These are phyloP conservation scores for Lentinula boryana DNA, from an alignment of 768 basidiomycete species.

Conservation along the genomic window DNA sequence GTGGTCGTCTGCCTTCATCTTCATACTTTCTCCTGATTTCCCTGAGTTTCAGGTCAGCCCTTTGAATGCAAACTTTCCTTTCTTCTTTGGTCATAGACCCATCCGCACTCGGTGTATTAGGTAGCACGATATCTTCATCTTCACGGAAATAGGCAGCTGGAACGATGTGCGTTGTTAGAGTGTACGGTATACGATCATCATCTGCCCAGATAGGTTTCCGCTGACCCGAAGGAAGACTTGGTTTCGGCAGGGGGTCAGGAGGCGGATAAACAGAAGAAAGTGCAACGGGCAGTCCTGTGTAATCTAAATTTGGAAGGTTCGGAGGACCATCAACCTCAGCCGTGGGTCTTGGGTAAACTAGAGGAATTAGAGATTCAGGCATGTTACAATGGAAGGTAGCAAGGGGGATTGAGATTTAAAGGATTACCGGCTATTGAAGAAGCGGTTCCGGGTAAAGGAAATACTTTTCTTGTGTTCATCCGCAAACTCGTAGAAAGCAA, in stretches of 20 bases:
- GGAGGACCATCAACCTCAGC: not conserved
- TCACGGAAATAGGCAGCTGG: slow-evolving; percentile 44
- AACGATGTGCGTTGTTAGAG: slow-evolving; percentile 47
- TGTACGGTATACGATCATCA: slow-evolving; percentile 19
- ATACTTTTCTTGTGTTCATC: not conserved
- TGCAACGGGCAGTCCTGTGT: not conserved
- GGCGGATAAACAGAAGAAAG: not conserved
- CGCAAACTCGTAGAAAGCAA: no score
- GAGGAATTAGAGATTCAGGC: not conserved
- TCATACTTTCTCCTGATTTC: slow-evolving; percentile 23
- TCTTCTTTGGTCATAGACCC: slow-evolving; percentile 29
- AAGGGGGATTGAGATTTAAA: not conserved
- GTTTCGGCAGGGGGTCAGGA: not conserved
- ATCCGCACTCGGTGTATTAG: slow-evolving; percentile 19
- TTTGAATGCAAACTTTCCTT: slow-evolving; percentile 18
- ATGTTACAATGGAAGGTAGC: not conserved
- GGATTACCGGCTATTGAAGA: not conserved
- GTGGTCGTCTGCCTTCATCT: not conserved
- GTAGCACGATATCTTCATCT: slow-evolving; percentile 33
- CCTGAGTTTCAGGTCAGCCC: slow-evolving; percentile 19
- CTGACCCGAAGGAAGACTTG: not conserved
- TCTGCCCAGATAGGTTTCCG: slow-evolving; percentile 5
- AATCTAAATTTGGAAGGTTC: not conserved
- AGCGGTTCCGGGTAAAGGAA: not conserved
- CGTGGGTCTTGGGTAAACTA: not conserved